phyloP scores from a whole-genome alignment of 1,284 basidiomycete genomes.

The Fomes fomentarius region DNA sequence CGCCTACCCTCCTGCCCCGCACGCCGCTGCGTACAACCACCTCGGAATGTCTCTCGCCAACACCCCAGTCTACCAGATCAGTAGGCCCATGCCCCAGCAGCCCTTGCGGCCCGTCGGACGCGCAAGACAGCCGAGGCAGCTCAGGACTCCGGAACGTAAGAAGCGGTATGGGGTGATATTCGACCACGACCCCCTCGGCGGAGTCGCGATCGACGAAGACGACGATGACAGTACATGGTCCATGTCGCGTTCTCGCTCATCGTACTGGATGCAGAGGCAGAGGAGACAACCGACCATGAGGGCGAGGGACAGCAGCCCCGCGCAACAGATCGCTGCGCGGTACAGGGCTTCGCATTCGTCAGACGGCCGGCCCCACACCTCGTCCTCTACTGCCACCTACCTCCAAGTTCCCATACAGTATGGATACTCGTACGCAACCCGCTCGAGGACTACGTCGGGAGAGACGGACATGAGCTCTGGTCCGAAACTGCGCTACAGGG shows the following conservation, averaged over 20 bases:
- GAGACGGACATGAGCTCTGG: constrained; percentile 17
- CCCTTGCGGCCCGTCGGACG: constrained; percentile 5
- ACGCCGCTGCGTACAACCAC: constrained; percentile 9
- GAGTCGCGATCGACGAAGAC: constrained; percentile 6
- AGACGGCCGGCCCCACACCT: constrained; percentile 1
- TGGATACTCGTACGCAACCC: constrained; percentile 1
- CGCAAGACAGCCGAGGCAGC: constrained; percentile 4
- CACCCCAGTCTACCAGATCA: constrained; percentile 18
- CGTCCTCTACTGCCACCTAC: constrained; percentile 17
- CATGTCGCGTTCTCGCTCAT: constrained; percentile 21
- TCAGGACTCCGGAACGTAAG: constrained; percentile 6
- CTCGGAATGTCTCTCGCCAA: constrained; percentile 25
- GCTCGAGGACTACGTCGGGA: constrained; percentile 9
- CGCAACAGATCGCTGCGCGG: constrained; percentile 25
- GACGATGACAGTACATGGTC: constrained; percentile 25
- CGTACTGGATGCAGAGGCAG: constrained; percentile 10
- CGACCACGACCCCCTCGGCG: constrained; percentile 11
- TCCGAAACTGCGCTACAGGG: constrained; percentile 23
- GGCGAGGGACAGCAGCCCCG: constrained; percentile 23
- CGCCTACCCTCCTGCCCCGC: constrained; percentile 12
- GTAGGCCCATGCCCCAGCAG: constrained; percentile 23
- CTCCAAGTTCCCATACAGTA: constrained; percentile 9
- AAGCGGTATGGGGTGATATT: constrained; percentile 23
- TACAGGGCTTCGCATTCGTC: constrained; percentile 20
- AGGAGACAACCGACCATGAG: constrained; percentile 6